Evolutionary conservation across 2,329 filamentous ascomycete genomes (phyloP), one percentile per base, ranked within the genome.

Genomic region (Sphaerostilbella broomeana): DNA sequence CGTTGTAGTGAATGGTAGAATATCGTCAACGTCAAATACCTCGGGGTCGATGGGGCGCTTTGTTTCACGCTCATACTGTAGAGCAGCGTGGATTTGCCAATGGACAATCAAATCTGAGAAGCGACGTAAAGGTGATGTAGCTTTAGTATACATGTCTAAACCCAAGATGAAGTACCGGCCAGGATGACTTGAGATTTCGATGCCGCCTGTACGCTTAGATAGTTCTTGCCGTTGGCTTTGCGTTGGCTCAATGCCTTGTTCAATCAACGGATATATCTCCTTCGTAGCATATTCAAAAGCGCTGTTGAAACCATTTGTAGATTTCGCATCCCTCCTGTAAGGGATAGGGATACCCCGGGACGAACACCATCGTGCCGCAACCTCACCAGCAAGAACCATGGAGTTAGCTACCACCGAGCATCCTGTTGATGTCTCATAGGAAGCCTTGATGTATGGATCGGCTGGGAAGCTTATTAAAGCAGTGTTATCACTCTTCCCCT

Each of bases 91-190:
- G 45, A 84, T 74, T 56, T 84, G 79, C 75, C 77, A 83, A 59
- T 83, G 79, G 2, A 74, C 69, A 21, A 84, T 54, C 32, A 84
- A 60, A 56, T 84, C 80, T 5, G 65, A 60, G 57, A 72, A 83
- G 29, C 80, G 72, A 22, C 80, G 75, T n/a, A 84, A 66, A 13
- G 80, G 80, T 35, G 75, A 80, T 6, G 80, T 84, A 26, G 72
- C 72, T 48, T 79, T 81, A 42, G 73, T 63, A 56, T 83, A 81
- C 61, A 74, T 72, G 38, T 76, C 67, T 2, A 73, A 53, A 13
- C 79, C 80, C 42, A 82, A 65, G 30, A 71, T 64, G 44, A 74
- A 69, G 57, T 81, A 72, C 5, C 71, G 71, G 7, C 68, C 71
- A 0, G 78, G 69, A 3, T 55, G 58, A n/a, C 70, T 63, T 7